Evolutionary conservation across 2,329 filamentous ascomycete genomes (phyloP).

Genomic region (Microsporum ferrugineum): DNA sequence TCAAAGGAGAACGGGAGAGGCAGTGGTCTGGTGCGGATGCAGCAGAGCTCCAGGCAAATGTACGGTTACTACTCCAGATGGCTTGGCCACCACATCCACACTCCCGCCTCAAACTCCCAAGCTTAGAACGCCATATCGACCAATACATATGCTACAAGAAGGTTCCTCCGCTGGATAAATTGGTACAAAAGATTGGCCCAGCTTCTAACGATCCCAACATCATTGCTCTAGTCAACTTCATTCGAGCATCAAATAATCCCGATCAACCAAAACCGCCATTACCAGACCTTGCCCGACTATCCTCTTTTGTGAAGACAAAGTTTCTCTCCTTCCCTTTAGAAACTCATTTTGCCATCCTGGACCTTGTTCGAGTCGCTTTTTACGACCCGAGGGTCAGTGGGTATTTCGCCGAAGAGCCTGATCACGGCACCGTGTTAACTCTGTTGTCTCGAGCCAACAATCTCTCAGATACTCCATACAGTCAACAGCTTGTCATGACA

Average conservation of each 20-base stretch:
- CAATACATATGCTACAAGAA: slow-evolving; percentile 67
- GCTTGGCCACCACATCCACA: slow-evolving; percentile 68
- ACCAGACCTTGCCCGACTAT: slow-evolving; percentile 58
- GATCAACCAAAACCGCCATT: slow-evolving; percentile 56
- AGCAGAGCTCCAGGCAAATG: slow-evolving; percentile 55
- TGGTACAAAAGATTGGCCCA: slow-evolving; percentile 64
- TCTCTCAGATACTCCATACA: slow-evolving; percentile 57
- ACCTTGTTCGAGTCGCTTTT: slow-evolving; percentile 68
- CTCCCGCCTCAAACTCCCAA: slow-evolving; percentile 57
- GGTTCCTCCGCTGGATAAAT: slow-evolving; percentile 68
- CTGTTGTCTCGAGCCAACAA: slow-evolving; percentile 46
- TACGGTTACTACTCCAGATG: slow-evolving; percentile 63
- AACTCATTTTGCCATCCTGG: slow-evolving; percentile 67
- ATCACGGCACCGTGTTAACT: slow-evolving; percentile 50
- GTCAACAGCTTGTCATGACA: slow-evolving; percentile 68
- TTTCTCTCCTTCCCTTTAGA: slow-evolving; percentile 49
- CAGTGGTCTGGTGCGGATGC: slow-evolving; percentile 71
- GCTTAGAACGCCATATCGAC: slow-evolving; percentile 51
- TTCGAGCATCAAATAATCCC: slow-evolving; percentile 49
- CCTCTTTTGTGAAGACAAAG: slow-evolving; percentile 47
- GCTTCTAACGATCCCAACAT: slow-evolving; percentile 50
- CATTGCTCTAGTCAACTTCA: slow-evolving; percentile 55
- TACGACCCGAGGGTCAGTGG: slow-evolving; percentile 67
- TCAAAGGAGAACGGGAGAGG: slow-evolving; percentile 62
- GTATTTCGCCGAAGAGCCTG: slow-evolving; percentile 66